Percentiles rank a stretch among this genome's conserved stretches.
phyloP scores from a whole-genome alignment of 2,329 filamentous ascomycete species.

The Trichoderma asperellum region DNA sequence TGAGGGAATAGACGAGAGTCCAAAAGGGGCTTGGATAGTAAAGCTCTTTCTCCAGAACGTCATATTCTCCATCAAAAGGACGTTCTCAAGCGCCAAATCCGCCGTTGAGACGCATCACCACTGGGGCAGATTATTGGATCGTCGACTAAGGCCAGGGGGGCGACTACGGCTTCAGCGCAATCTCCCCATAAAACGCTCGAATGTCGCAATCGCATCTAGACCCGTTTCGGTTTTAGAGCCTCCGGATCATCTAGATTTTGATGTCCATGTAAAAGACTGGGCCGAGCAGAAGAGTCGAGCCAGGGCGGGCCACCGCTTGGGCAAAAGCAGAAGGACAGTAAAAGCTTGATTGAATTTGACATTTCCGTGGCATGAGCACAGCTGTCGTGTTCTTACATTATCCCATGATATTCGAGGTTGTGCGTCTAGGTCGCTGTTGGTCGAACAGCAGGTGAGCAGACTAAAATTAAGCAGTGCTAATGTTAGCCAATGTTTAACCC shows the following conservation, averaged over 20 bases:
- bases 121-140: slow-evolving; percentile 17
- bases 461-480: background rate
- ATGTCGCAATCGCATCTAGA: slow-evolving; percentile 27
- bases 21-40: background rate
- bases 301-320: background rate
- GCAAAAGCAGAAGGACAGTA: background rate
- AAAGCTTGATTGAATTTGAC: background rate
- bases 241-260: slow-evolving; percentile 2
- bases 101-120: slow-evolving; percentile 9
- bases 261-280: background rate
- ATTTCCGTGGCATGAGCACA: background rate
- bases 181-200: slow-evolving; percentile 22
- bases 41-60: background rate
- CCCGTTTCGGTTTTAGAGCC: slow-evolving; percentile 22
- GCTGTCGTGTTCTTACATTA: background rate
- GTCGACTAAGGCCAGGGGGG: slow-evolving; percentile 2
- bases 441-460: background rate
- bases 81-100: slow-evolving; percentile 3
- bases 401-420: background rate
- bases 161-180: background rate
- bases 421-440: background rate
- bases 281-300: background rate
- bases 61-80: slow-evolving; percentile 18
- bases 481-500: background rate
- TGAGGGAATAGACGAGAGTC: slow-evolving; percentile 21